Evolutionary conservation across 495 filamentous ascomycete species (phyloP).

Genomic region (Neurospora pannonica): DNA sequence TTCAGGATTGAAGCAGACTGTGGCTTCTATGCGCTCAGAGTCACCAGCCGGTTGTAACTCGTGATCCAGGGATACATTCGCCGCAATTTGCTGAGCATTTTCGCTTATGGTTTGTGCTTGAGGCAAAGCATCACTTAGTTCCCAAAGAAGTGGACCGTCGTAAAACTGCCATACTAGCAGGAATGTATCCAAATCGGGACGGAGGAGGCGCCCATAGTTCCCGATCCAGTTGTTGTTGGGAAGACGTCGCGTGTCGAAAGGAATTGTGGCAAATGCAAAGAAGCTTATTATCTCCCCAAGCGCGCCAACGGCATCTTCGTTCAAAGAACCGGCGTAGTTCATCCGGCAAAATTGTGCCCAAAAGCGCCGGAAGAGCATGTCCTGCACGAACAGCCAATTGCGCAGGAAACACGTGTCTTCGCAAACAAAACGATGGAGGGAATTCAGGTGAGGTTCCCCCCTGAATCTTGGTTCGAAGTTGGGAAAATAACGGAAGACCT

Average conservation of each 20-base stretch:
- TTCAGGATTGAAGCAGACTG: not conserved
- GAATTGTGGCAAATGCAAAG: not conserved
- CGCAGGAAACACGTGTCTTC: not conserved
- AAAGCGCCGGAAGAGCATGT: not conserved
- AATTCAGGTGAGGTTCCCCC: not conserved
- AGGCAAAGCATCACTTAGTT: not conserved
- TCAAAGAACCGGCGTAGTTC: not conserved
- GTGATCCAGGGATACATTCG: not conserved
- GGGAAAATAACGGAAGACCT: not conserved
- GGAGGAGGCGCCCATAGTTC: not conserved
- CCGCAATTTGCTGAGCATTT: not conserved
- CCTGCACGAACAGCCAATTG: not conserved
- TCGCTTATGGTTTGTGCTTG: not conserved
- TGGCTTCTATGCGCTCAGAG: not conserved
- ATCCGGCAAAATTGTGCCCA: not conserved
- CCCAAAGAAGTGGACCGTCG: not conserved
- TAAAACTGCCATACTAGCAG: not conserved
- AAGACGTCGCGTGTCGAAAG: not conserved
- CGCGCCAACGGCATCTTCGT: not conserved
- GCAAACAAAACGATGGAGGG: not conserved
- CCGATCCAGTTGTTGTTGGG: not conserved
- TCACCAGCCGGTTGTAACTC: not conserved
- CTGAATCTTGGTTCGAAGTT: not conserved
- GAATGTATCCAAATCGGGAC: not conserved
- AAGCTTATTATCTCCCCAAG: not conserved